phyloP scores from a whole-genome alignment of 345 rosid species.

The Theobroma cacao region DNA sequence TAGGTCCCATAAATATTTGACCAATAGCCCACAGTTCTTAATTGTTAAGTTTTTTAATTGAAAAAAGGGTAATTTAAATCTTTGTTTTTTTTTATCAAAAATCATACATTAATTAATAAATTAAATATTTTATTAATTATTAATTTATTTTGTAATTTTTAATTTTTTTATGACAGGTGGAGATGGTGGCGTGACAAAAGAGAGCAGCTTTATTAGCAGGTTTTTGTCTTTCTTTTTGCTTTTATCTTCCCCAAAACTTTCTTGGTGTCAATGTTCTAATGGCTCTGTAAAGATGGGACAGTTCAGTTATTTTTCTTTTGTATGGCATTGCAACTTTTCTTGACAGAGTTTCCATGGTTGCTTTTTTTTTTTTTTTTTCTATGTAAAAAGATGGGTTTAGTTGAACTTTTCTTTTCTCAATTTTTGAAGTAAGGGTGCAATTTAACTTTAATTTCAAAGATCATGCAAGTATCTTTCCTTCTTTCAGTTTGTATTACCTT shows the following conservation, averaged over 20 bases:
- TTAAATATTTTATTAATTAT: too few relatives aligned
- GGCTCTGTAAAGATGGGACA: slow-evolving; percentile 1
- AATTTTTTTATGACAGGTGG: slow-evolving; percentile 53
- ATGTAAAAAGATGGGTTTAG: background rate
- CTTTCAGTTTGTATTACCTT: background rate
- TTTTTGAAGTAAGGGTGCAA: background rate
- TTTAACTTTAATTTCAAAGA: background rate
- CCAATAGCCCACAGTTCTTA: too few relatives aligned
- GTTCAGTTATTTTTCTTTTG: background rate
- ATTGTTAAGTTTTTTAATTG: too few relatives aligned
- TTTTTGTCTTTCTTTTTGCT: background rate
- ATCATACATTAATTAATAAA: too few relatives aligned
- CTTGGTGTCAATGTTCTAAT: background rate
- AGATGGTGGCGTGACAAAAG: slow-evolving; percentile 71
- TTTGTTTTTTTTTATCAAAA: too few relatives aligned
- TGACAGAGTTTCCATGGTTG: background rate
- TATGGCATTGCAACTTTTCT: background rate
- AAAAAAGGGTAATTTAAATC: too few relatives aligned
- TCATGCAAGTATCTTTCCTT: background rate
- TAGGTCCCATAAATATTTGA: background rate
- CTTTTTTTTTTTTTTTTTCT: background rate
- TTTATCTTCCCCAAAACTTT: background rate
- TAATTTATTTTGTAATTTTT: too few relatives aligned
- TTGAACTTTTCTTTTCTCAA: background rate
- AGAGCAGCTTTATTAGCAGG: slow-evolving; percentile 50